Percentiles rank a stretch among this genome's conserved stretches.
These are phyloP conservation scores for Exophiala viscosa DNA, from an alignment of 2,329 filamentous ascomycete species.

Conservation along the genomic window DNA sequence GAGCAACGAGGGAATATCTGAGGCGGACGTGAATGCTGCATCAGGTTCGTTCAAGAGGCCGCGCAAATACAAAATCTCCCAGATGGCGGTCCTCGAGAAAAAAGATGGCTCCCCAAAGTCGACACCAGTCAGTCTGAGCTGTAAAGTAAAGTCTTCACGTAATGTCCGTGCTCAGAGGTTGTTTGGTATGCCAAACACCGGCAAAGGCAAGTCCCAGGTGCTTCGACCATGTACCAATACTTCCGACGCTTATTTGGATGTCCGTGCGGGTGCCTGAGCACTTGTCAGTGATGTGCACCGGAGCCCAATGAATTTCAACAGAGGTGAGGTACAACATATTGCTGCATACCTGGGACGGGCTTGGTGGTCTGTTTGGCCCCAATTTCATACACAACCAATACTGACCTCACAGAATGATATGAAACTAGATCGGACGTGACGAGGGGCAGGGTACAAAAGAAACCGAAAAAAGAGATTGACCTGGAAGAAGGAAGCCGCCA, in stretches of 20 bases:
- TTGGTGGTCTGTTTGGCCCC: conserved; percentile 12
- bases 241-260: conserved; percentile 25
- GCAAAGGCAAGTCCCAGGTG: conserved; percentile 2
- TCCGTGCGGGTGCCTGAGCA: conserved; percentile 21
- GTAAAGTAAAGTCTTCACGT: conserved; percentile 8
- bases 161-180: conserved; percentile 15
- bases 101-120: neutral
- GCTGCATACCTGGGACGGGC: conserved; percentile 21
- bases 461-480: conserved; percentile 3
- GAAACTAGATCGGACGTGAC: neutral
- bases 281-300: conserved; percentile 18
- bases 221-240: conserved; percentile 19
- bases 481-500: conserved; percentile 6
- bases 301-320: conserved; percentile 12
- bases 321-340: conserved; percentile 20
- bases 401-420: conserved; percentile 17
- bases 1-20: conserved; percentile 19
- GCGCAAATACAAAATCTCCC: neutral
- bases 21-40: conserved; percentile 28
- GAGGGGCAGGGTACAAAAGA: neutral
- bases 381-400: conserved; percentile 23
- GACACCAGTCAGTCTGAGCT: neutral
- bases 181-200: conserved; percentile 11
- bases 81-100: neutral
- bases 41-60: conserved; percentile 16